These are phyloP conservation scores for Chlorella vulgaris DNA, from an alignment of 139 green algal species.

Conservation along the genomic window DNA sequence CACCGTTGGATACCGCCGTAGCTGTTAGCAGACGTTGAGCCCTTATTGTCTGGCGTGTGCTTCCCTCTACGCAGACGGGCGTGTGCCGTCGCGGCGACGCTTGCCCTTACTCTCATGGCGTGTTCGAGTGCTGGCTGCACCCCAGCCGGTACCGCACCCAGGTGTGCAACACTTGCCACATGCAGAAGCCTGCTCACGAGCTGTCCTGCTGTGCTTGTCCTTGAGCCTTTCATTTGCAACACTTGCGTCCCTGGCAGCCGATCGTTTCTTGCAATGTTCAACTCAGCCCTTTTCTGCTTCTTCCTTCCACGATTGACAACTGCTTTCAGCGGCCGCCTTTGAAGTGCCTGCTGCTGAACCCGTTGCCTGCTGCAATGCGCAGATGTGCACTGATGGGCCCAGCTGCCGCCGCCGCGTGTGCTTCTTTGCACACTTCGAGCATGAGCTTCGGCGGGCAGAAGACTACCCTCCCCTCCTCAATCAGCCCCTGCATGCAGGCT, in stretches of 20 bases:
- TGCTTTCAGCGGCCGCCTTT: too few species aligned
- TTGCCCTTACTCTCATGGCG: constrained; percentile 93
- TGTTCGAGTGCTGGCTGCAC: constrained; percentile 99
- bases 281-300: too few species aligned
- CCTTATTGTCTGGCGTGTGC: background rate
- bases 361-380: too few species aligned
- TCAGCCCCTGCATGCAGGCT: constrained; percentile 57
- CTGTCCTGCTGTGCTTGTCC: too few species aligned
- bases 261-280: too few species aligned
- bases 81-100: constrained; percentile 81
- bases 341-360: background rate
- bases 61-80: constrained; percentile 60
- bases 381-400: constrained; percentile 94
- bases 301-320: too few species aligned
- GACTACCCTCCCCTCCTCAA: constrained; percentile 64
- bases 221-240: too few species aligned
- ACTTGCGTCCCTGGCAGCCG: too few species aligned
- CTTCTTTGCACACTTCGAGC: constrained; percentile 95
- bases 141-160: constrained; percentile 89
- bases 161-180: constrained; percentile 39
- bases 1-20: background rate
- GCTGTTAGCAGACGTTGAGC: too few species aligned
- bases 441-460: constrained; percentile 79
- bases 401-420: constrained; percentile 90
- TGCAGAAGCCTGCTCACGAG: too few species aligned